These are phyloP conservation scores for Aquilaria agallochum DNA, from an alignment of 441 rosid genomes.

Conservation along the genomic window DNA sequence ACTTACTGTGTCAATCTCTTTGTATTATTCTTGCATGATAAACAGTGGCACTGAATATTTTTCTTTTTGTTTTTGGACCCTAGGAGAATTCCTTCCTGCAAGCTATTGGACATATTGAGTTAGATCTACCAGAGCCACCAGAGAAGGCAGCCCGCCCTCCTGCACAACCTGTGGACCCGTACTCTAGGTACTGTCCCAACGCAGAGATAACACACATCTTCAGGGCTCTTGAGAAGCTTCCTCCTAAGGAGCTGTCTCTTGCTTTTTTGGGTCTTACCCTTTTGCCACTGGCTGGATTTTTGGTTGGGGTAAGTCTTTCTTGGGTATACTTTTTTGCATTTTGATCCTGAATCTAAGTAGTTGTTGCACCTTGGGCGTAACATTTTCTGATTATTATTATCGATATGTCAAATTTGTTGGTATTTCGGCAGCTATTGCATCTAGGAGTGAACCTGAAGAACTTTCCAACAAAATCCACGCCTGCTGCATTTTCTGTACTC, in stretches of 20 bases:
- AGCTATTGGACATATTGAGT: conserved; percentile 64
- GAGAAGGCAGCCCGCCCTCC: conserved; percentile 88
- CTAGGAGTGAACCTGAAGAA: conserved; percentile 86
- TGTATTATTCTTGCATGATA: conserved; percentile 3
- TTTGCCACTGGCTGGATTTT: conserved; percentile 73
- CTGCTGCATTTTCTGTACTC: conserved; percentile 62
- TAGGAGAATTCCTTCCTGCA: conserved; percentile 82
- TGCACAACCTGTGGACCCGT: conserved; percentile 52
- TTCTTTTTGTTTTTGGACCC: conserved; percentile 13
- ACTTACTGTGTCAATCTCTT: too few species aligned
- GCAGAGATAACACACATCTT: conserved; percentile 88
- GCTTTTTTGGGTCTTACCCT: conserved; percentile 75
- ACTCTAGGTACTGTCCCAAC: conserved; percentile 73
- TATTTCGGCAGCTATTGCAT: conserved; percentile 45
- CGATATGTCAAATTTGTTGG: background rate
- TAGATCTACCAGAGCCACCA: conserved; percentile 91
- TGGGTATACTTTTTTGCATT: background rate
- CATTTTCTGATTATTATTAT: too few species aligned
- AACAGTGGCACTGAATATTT: conserved; percentile 7
- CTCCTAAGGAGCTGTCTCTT: conserved; percentile 74
- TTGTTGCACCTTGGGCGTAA: too few species aligned
- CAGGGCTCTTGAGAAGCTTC: conserved; percentile 84
- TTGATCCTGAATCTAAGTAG: too few species aligned
- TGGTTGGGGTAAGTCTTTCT: conserved; percentile 69
- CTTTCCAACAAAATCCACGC: conserved; percentile 63